phyloP scores from a whole-genome alignment of 2,329 filamentous ascomycete species.

The Xylariales sp. region DNA sequence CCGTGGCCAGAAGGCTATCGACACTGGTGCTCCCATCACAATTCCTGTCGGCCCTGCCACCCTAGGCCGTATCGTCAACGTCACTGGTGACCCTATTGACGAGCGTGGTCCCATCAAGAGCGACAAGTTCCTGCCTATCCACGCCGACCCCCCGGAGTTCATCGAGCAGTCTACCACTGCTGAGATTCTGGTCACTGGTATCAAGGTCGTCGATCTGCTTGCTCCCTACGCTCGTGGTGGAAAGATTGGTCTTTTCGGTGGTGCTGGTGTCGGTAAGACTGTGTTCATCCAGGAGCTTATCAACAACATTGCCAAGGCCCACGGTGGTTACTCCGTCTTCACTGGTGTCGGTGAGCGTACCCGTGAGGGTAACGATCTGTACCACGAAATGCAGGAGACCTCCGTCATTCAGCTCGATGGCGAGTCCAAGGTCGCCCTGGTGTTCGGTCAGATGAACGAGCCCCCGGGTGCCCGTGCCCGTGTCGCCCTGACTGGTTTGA shows the following conservation, averaged over 20 bases:
- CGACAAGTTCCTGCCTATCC: constrained; percentile 82
- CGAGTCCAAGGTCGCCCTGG: constrained; percentile 98
- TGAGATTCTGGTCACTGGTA: constrained; percentile 97
- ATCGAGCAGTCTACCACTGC: constrained; percentile 92
- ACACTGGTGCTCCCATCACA: constrained; percentile 93
- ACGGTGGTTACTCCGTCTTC: constrained; percentile 99
- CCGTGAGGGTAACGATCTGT: constrained; percentile 99
- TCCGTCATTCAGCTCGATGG: constrained; percentile 98
- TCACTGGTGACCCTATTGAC: constrained; percentile 99
- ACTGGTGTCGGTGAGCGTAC: constrained; percentile 99
- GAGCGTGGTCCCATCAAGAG: constrained; percentile 98
- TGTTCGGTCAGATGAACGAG: constrained; percentile 99
- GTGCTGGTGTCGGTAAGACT: constrained; percentile 99
- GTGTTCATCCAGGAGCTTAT: constrained; percentile 99
- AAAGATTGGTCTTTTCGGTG: constrained; percentile 99
- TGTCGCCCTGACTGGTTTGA: constrained; percentile 93
- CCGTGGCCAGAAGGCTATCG: constrained; percentile 77
- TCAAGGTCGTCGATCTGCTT: constrained; percentile 99
- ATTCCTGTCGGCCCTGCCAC: constrained; percentile 92
- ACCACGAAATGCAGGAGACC: constrained; percentile 99
- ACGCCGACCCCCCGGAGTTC: constrained; percentile 90
- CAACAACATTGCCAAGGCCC: constrained; percentile 99
- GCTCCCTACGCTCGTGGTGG: constrained; percentile 99
- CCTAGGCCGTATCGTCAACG: constrained; percentile 99
- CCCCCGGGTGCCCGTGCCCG: constrained; percentile 98